phyloP scores from a whole-genome alignment of 805 yeast genomes.

The Teunomyces gatunensis region DNA sequence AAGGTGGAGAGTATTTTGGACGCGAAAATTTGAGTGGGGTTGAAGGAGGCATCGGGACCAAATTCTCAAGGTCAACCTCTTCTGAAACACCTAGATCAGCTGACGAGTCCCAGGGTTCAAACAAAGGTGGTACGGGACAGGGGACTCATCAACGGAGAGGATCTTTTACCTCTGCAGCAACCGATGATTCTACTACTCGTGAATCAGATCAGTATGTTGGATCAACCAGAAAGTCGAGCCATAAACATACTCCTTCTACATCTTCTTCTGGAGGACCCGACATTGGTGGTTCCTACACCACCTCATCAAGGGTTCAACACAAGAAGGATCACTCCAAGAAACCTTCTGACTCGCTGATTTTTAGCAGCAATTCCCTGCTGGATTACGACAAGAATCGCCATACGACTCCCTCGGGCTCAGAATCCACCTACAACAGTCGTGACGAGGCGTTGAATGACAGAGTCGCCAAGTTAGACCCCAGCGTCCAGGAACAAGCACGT shows the following conservation, averaged over 20 bases:
- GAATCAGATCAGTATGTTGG: not conserved
- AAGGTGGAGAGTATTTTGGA: conserved; percentile 12
- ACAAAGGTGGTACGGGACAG: not conserved
- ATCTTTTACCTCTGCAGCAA: not conserved
- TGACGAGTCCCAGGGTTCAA: not conserved
- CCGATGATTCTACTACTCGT: not conserved
- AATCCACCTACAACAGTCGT: conserved; percentile 32
- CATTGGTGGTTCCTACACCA: not conserved
- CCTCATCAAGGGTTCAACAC: not conserved
- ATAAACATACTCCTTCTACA: not conserved
- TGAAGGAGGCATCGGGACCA: conserved; percentile 27
- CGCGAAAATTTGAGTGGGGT: conserved; percentile 16
- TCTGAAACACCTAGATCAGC: conserved; percentile 7
- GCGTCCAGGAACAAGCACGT: conserved; percentile 37
- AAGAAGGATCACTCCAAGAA: not conserved
- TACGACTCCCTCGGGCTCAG: conserved; percentile 5
- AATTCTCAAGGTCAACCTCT: conserved; percentile 9
- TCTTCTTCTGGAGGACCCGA: not conserved
- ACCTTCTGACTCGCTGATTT: not conserved
- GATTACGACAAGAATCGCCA: not conserved
- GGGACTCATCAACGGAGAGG: not conserved
- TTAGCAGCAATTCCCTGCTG: not conserved
- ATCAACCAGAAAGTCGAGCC: not conserved
- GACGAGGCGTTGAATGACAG: conserved; percentile 33
- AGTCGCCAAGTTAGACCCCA: conserved; percentile 32